Conservation (phyloP, 345 rosid species). For the Orychophragmus violaceus region DNA sequence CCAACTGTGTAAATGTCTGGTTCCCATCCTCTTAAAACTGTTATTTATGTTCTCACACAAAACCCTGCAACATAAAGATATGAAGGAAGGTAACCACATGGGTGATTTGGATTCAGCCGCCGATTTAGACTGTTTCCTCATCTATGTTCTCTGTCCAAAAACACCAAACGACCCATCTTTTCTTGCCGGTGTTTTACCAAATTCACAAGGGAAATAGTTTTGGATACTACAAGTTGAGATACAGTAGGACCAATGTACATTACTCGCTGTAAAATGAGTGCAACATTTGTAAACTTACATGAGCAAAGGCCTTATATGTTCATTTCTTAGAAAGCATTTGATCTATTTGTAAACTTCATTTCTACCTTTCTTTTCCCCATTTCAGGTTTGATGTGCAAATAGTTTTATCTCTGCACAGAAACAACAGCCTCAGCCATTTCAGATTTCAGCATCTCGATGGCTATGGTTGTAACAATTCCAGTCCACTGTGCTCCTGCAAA, state of each 20-base stretch:
- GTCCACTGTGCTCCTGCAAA: slow-evolving; percentile 98
- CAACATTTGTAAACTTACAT: slow-evolving; percentile 6
- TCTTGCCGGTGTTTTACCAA: slow-evolving; percentile 15
- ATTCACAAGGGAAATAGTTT: slow-evolving; percentile 6
- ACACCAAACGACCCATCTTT: slow-evolving; percentile 29
- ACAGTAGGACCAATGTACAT: slow-evolving; percentile 28
- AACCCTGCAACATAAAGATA: slow-evolving; percentile 24
- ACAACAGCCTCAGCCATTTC: slow-evolving; percentile 89
- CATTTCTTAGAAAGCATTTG: slow-evolving; percentile 53
- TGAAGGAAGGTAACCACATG: slow-evolving; percentile 28
- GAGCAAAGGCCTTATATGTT: slow-evolving; percentile 16
- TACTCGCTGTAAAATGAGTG: background rate
- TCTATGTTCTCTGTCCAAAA: slow-evolving; percentile 6
- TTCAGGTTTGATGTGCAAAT: slow-evolving; percentile 59
- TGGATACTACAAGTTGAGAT: slow-evolving; percentile 26
- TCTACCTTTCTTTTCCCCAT: slow-evolving; percentile 92
- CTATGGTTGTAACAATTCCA: slow-evolving; percentile 91
- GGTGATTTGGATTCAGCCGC: slow-evolving; percentile 17
- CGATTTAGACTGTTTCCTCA: slow-evolving; percentile 20
- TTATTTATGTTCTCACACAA: slow-evolving; percentile 28
- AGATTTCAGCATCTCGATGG: slow-evolving; percentile 84
- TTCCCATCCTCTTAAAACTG: slow-evolving; percentile 31
- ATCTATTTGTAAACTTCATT: slow-evolving; percentile 42
- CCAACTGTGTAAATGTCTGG: slow-evolving; percentile 33
- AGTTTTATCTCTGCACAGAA: slow-evolving; percentile 96